Percentiles rank a stretch among this genome's conserved stretches.
phyloP scores from a whole-genome alignment of 192 early-diverging fungal genomes.

The Umbelopsis sp. region DNA sequence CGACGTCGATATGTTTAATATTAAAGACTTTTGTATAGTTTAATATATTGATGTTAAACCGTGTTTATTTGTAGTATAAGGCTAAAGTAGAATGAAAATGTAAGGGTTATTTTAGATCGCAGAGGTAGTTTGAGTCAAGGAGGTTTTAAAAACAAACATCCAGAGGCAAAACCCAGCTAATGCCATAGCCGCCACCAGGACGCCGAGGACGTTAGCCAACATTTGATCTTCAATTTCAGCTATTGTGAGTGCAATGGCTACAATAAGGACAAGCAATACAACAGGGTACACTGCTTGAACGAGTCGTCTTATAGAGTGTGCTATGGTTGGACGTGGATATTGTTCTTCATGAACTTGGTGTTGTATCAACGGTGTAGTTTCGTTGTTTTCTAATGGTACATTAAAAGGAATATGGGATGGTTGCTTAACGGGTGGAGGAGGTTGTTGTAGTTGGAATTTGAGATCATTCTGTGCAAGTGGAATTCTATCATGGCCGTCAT shows the following conservation, averaged over 20 bases:
- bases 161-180: constrained; percentile 16
- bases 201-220: constrained; percentile 5
- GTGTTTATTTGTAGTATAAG: neutral
- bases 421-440: no score
- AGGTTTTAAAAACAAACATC: constrained; percentile 18
- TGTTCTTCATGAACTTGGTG: neutral
- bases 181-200: constrained; percentile 15
- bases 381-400: neutral
- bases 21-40: no score
- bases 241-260: neutral
- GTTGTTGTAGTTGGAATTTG: no score
- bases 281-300: constrained; percentile 16
- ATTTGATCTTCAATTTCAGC: constrained; percentile 4
- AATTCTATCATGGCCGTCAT: neutral
- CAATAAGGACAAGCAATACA: neutral
- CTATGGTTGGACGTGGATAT: neutral
- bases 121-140: neutral
- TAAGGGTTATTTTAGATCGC: neutral
- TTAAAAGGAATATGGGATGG: neutral
- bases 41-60: no score
- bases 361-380: neutral
- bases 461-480: no score
- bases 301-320: neutral
- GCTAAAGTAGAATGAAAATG: no score
- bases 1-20: no score